A percentile compares a stretch with the other conserved stretches of the same genome.
Evolutionary conservation across 371 early-diverging fungal genomes (phyloP).

Genomic region (Zychaea mexicana): DNA sequence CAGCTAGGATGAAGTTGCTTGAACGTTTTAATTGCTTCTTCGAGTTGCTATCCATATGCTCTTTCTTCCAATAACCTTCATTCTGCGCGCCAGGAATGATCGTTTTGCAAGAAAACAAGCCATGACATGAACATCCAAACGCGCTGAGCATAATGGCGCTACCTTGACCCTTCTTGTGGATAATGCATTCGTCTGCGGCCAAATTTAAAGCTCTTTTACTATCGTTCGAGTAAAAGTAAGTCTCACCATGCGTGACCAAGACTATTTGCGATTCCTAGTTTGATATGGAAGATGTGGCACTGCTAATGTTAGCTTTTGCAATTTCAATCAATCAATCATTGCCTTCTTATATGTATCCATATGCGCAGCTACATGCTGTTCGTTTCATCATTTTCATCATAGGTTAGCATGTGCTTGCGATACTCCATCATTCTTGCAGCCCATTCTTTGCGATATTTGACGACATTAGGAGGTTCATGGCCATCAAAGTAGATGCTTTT

Average conservation of each 20-base stretch:
- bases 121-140: neutral
- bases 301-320: no score
- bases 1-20: conserved; percentile 12
- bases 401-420: neutral
- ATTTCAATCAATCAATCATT: no score
- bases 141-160: neutral
- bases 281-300: no score
- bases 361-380: neutral
- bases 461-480: conserved; percentile 10
- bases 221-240: conserved; percentile 12
- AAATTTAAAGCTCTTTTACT: neutral
- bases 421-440: neutral
- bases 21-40: conserved; percentile 1
- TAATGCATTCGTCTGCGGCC: neutral
- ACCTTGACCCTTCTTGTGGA: conserved; percentile 4
- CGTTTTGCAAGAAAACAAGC: neutral
- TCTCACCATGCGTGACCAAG: conserved; percentile 14
- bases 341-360: neutral
- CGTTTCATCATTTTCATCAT: conserved; percentile 8
- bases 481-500: conserved; percentile 1
- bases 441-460: conserved; percentile 5
- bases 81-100: conserved; percentile 1
- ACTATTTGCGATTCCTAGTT: neutral
- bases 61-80: conserved; percentile 7
- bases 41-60: conserved; percentile 9